phyloP scores from a whole-genome alignment of 2,329 filamentous ascomycete species.

The Gaeumannomyces sp. region DNA sequence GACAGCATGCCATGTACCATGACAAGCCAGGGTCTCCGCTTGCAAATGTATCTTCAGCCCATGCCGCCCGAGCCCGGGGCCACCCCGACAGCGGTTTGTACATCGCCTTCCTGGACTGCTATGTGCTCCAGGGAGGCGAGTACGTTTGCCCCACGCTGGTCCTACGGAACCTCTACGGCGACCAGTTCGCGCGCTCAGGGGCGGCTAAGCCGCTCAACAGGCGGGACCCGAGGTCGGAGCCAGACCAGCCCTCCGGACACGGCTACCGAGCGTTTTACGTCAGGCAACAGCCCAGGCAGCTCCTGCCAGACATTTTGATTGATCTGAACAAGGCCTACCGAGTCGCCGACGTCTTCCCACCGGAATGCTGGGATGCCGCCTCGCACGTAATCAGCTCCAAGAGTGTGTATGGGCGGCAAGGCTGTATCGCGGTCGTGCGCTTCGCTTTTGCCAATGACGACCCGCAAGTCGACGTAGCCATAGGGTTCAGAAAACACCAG shows the following conservation, averaged over 20 bases:
- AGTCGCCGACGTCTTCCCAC: not conserved
- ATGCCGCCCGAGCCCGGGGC: not conserved
- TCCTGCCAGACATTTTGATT: conserved; percentile 4
- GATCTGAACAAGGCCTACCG: not conserved
- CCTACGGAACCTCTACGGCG: conserved; percentile 21
- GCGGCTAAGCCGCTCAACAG: conserved; percentile 2
- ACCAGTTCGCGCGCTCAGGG: conserved; percentile 22
- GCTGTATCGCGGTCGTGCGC: not conserved
- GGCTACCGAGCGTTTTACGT: conserved; percentile 1
- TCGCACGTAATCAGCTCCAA: conserved; percentile 1
- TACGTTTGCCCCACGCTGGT: conserved; percentile 25
- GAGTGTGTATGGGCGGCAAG: not conserved
- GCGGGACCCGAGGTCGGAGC: not conserved
- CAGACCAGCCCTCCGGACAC: not conserved
- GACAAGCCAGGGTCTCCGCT: conserved; percentile 22
- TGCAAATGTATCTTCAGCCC: conserved; percentile 18
- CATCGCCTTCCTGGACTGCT: conserved; percentile 26
- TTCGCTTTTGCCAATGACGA: not conserved
- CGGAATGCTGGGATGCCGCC: conserved; percentile 4
- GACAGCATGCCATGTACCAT: conserved; percentile 22
- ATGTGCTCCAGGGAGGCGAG: conserved; percentile 23
- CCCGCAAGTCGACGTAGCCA: not conserved
- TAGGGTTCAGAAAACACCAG: not conserved
- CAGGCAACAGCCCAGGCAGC: not conserved
- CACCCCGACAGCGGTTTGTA: conserved; percentile 14